These are phyloP conservation scores for Wickerhamiella allomyrinae DNA, from an alignment of 805 yeast genomes.

Conservation along the genomic window DNA sequence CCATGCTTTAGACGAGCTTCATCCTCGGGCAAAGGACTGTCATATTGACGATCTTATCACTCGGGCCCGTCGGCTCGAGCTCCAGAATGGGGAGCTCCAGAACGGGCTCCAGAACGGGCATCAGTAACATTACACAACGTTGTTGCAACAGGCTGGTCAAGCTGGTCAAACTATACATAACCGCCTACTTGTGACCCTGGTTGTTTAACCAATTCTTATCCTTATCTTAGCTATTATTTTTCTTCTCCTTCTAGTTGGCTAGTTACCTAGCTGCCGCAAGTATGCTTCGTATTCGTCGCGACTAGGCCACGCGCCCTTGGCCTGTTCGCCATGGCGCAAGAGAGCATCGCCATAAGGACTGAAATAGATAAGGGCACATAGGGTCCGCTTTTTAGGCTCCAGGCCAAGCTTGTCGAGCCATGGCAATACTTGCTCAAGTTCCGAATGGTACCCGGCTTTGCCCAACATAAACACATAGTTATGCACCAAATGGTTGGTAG, in stretches of 20 bases:
- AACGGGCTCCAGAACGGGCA: too few species aligned
- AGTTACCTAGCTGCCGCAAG: too few species aligned
- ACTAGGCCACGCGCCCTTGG: constrained; percentile 22
- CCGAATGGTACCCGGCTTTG: constrained; percentile 33
- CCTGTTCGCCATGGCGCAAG: constrained; percentile 16
- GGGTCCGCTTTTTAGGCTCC: constrained; percentile 29
- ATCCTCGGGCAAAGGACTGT: constrained; percentile 27
- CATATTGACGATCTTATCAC: constrained; percentile 30
- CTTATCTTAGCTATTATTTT: too few species aligned
- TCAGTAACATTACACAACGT: too few species aligned
- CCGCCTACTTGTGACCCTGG: too few species aligned
- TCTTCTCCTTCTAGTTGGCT: too few species aligned
- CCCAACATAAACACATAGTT: constrained; percentile 39
- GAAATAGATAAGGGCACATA: constrained; percentile 28
- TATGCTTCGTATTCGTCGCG: constrained; percentile 18
- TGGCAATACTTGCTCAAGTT: constrained; percentile 35
- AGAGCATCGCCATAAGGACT: constrained; percentile 21
- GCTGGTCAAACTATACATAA: too few species aligned
- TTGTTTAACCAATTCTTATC: too few species aligned
- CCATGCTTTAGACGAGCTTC: constrained; percentile 32
- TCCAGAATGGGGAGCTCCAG: too few species aligned
- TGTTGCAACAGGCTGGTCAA: too few species aligned
- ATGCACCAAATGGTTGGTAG: constrained; percentile 36
- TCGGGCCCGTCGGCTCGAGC: constrained; percentile 16
- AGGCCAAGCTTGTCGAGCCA: constrained; percentile 40